phyloP scores from a whole-genome alignment of 2,329 filamentous ascomycete genomes.

The Emmonsiellopsis sp. region DNA sequence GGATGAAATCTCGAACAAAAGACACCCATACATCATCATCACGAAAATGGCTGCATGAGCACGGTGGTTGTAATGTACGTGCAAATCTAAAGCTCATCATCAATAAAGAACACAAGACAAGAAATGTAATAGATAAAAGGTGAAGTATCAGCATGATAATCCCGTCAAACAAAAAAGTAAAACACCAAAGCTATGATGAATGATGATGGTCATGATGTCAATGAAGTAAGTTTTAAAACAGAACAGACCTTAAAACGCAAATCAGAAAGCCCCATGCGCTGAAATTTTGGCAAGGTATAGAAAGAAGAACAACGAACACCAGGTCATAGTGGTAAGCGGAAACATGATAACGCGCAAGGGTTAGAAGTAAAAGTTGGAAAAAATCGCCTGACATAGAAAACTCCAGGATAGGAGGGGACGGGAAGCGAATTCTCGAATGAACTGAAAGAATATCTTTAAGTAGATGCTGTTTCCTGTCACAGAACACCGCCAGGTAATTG shows the following conservation, averaged over 20 bases:
- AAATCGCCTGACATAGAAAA: background rate
- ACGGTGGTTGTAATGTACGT: too few relatives aligned
- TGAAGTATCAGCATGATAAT: background rate
- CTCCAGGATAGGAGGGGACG: background rate
- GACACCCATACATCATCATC: background rate
- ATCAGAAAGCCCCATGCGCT: background rate
- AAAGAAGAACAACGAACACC: background rate
- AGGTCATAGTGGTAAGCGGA: background rate
- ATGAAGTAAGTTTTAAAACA: background rate
- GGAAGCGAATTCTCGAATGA: background rate
- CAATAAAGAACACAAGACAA: background rate
- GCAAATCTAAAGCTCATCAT: background rate
- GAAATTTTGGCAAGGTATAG: background rate
- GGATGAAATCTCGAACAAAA: background rate
- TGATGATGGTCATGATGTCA: background rate
- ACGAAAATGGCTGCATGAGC: background rate
- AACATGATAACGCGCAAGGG: background rate
- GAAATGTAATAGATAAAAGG: background rate
- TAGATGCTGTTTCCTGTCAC: constrained; percentile 10
- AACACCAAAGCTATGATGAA: constrained; percentile 1
- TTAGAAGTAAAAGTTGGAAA: background rate
- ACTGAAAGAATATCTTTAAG: background rate
- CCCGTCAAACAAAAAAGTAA: background rate
- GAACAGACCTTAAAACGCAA: background rate
- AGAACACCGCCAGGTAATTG: constrained; percentile 25